These are phyloP conservation scores for Margaritispora aquatica DNA, from an alignment of 495 filamentous ascomycete species.

Conservation along the genomic window DNA sequence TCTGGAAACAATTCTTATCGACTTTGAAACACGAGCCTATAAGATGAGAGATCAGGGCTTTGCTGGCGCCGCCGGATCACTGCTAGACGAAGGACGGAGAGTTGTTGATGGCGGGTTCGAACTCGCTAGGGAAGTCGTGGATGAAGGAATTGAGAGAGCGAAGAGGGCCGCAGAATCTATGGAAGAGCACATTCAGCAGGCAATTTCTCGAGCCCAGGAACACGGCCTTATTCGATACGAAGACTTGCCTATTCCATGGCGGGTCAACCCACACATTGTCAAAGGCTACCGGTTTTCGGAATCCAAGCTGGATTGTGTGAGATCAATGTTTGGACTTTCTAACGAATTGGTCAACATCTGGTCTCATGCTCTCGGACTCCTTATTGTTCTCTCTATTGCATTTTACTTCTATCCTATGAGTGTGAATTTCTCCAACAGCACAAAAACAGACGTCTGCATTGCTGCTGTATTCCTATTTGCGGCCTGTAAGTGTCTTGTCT, in stretches of 20 bases:
- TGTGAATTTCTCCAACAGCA: constrained; percentile 78
- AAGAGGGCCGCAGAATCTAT: constrained; percentile 68
- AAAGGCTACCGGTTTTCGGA: constrained; percentile 90
- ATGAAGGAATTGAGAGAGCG: constrained; percentile 77
- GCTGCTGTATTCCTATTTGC: constrained; percentile 96
- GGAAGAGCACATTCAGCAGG: constrained; percentile 72
- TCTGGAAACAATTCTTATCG: constrained; percentile 74
- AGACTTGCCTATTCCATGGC: constrained; percentile 87
- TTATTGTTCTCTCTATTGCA: constrained; percentile 81
- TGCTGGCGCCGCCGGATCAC: constrained; percentile 55
- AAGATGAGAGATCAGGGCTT: constrained; percentile 48
- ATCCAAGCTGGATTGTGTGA: constrained; percentile 78
- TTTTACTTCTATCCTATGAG: constrained; percentile 94
- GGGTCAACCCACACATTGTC: constrained; percentile 88
- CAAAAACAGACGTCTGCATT: constrained; percentile 79
- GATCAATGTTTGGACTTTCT: constrained; percentile 72
- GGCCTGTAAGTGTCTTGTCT: constrained; percentile 91
- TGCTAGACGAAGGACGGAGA: constrained; percentile 65
- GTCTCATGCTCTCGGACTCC: constrained; percentile 83
- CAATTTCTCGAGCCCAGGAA: constrained; percentile 72
- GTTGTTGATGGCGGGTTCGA: constrained; percentile 70
- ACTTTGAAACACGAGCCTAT: constrained; percentile 78
- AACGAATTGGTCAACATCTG: constrained; percentile 98
- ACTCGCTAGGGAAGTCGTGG: constrained; percentile 70
- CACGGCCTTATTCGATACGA: constrained; percentile 81